phyloP scores from a whole-genome alignment of 2,329 filamentous ascomycete genomes.

The Fusarium sp. region DNA sequence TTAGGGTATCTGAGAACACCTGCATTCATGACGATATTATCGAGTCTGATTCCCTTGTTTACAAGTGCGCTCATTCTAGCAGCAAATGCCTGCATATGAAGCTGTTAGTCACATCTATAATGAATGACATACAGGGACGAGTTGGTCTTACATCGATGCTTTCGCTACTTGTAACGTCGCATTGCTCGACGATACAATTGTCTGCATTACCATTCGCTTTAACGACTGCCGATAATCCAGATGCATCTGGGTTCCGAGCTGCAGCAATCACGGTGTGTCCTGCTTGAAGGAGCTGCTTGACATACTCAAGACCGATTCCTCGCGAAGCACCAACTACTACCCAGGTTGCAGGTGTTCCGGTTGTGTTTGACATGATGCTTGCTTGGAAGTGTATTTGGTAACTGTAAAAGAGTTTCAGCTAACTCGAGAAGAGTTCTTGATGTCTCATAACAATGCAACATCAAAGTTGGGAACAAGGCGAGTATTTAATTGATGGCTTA shows the following conservation, averaged over 20 bases:
- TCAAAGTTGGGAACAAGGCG: accelerated
- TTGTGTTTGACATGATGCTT: not conserved
- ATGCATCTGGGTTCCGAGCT: not conserved
- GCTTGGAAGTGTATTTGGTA: no score
- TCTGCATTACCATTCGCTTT: accelerated
- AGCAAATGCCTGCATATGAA: not conserved
- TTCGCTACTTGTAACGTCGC: not conserved
- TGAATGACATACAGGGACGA: accelerated
- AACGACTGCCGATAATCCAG: accelerated
- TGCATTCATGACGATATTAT: not conserved
- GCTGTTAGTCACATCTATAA: accelerated
- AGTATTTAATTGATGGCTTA: not conserved
- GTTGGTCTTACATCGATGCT: not conserved
- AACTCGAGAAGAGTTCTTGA: not conserved
- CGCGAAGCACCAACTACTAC: not conserved
- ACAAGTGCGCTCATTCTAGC: accelerated
- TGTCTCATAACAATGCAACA: accelerated
- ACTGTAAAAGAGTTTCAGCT: no score
- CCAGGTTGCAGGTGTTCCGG: not conserved
- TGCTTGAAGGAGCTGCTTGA: not conserved
- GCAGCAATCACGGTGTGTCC: accelerated
- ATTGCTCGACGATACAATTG: not conserved
- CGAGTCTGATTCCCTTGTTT: accelerated
- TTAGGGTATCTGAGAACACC: not conserved
- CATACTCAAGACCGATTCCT: not conserved